Percentiles rank a stretch among this genome's conserved stretches.
phyloP scores from a whole-genome alignment of 108 stramenopile genomes.

The Skeletonema potamos region DNA sequence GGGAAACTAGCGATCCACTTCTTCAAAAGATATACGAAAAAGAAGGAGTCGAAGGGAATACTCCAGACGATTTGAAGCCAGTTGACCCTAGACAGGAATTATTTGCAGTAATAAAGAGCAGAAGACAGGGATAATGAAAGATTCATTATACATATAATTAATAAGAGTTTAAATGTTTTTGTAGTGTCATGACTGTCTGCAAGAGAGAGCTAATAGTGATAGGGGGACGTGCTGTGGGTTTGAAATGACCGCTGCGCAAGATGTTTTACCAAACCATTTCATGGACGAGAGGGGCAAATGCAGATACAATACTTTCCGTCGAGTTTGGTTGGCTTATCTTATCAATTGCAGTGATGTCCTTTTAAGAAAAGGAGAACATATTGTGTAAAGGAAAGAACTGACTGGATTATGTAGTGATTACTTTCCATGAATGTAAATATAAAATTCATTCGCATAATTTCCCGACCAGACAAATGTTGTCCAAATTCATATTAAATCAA shows the following conservation, averaged over 20 bases:
- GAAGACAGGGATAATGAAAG: not conserved
- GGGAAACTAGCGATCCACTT: conserved; percentile 49
- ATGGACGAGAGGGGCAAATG: too few species aligned
- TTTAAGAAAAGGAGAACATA: too few species aligned
- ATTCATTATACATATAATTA: not conserved
- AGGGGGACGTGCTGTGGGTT: too few species aligned
- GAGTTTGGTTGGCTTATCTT: too few species aligned
- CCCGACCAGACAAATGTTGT: not conserved
- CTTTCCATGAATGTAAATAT: not conserved
- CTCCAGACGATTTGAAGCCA: not conserved
- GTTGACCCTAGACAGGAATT: conserved; percentile 10
- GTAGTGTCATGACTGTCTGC: too few species aligned
- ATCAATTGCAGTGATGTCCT: too few species aligned
- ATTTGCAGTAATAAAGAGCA: conserved; percentile 11
- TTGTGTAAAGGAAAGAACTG: not conserved
- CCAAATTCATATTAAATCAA: not conserved
- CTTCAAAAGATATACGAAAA: conserved; percentile 71
- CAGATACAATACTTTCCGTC: too few species aligned
- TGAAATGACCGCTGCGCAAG: too few species aligned
- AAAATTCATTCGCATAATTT: not conserved
- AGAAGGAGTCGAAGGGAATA: conserved; percentile 25
- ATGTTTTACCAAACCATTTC: too few species aligned
- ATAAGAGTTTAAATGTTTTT: not conserved
- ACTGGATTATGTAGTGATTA: not conserved
- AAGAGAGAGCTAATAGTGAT: too few species aligned